Conservation (phyloP, 148 eudicot species). For the Salicornia ramosissima region DNA sequence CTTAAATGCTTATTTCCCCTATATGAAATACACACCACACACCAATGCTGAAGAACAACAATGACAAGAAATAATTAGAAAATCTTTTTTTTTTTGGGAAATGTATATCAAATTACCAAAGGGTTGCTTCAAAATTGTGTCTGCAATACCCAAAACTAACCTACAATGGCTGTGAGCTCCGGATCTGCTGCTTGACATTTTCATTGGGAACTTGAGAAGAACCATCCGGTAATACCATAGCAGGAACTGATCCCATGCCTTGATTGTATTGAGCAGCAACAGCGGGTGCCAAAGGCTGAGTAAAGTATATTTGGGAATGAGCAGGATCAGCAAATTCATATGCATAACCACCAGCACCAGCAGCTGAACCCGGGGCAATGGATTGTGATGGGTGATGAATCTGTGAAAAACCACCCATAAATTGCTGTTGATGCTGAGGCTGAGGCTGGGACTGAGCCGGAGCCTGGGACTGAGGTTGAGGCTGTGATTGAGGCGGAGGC, state of each 20-base stretch:
- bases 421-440: conserved; percentile 45
- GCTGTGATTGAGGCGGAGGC: not conserved
- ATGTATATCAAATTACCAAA: conserved; percentile 29
- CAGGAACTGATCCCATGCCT: conserved; percentile 37
- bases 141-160: conserved; percentile 26
- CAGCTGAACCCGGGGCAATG: conserved; percentile 39
- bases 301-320: conserved; percentile 53
- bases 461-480: conserved; percentile 9
- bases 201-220: conserved; percentile 54
- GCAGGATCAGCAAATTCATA: conserved; percentile 69
- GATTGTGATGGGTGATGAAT: conserved; percentile 70
- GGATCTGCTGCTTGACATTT: conserved; percentile 41
- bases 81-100: conserved; percentile 17
- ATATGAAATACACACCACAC: conserved; percentile 51
- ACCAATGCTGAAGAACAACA: conserved; percentile 39
- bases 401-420: conserved; percentile 55
- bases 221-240: conserved; percentile 39
- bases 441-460: conserved; percentile 14
- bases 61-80: conserved; percentile 22
- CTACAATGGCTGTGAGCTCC: conserved; percentile 49
- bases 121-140: conserved; percentile 60
- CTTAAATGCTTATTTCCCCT: conserved; percentile 39
- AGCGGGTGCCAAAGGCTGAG: conserved; percentile 55
- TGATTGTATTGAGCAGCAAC: conserved; percentile 76
- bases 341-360: conserved; percentile 42